Base-by-base conservation (phyloP, 2,329 filamentous ascomycete species). In the Blumeria graminis region DNA sequence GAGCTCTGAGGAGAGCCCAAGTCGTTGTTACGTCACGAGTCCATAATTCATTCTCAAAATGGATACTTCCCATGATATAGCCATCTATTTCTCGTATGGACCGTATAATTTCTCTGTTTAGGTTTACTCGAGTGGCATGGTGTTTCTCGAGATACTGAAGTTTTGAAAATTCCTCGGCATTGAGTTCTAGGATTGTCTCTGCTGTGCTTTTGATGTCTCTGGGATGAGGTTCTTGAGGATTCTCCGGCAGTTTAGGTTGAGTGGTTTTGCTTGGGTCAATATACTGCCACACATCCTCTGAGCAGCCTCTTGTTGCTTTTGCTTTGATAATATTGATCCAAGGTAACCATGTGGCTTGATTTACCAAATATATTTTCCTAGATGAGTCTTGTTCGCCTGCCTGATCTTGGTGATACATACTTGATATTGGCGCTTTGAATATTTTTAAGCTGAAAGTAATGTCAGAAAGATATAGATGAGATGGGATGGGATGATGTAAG, bases 41-140 rank as follows among this genome's bases (percentile, higher is more conserved):
- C 48, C 28, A 52, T 8, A 52, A 33, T 16, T 52, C 48, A 36
- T 52, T 52, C 28, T 52, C 32, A 14, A 52, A 35, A 7, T 52
- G 5, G 28, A 52, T 52, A 35, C 48, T 52, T 34, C 48, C 32
- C 48, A 52, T 52, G n/a, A 53, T 53, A 38, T 53, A 38, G 39
- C 50, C 39, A 18, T 53, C 50, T 3, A 53, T 53, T 18, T 53
- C 50, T 38, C n/a, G 33, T 36, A 53, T 38, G 14, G 33, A 36
- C 9, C 39, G 3, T 11, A 53, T 36, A 22, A 53, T 53, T 22
- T 53, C 6, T 38, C 39, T 53, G 13, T 38, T 53, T 4, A 10
- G 32, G 39, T 22, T 38, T 4, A 53, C n/a, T 53, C 28, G 36
- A 10, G 13, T 4, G 6, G 50, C 6, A 10, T 53, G 13, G 5